Evolutionary conservation across 2,329 filamentous ascomycete species (phyloP), one percentile per base, ranked within the genome.

Genomic region (Cordyceps fumosorosea): DNA sequence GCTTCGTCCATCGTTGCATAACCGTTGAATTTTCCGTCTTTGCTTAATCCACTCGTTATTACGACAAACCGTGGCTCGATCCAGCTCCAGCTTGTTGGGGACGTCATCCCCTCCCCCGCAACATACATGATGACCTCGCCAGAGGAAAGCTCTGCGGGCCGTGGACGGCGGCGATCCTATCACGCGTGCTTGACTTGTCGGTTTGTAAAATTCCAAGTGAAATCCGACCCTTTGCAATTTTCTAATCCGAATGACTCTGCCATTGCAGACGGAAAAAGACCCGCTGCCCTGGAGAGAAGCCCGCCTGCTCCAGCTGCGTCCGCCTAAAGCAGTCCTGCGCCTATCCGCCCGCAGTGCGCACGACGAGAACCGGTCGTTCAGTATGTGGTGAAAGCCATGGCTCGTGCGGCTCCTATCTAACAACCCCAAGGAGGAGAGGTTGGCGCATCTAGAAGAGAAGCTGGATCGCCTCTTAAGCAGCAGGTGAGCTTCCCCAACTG

Each of bases 391-490:
- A 48, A 52, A 22, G 42, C 51, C 20, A 60, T 54, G 16, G n/a
- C 24, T 55, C 29, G 14, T 29, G 51, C 58, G 37, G 51, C 58
- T 54, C 58, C 58, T 20, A 44, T 62, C 55, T 40, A 44, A 48
- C 57, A 53, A 52, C 34, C 48, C 58, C 56, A 65, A 82, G 80
- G 78, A 80, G 65, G 80, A 82, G 67, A 74, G 80, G 65, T 71
- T 82, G n/a, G 78, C 78, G 16, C 76, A 78, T 56, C 66, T 82
- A 47, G 80, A 82, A 70, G 79, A 81, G 69, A 82, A 82, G 67
- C 74, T 82, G 53, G 79, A 82, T 69, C 76, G 78, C 63, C 72
- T 82, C 59, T 69, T 82, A 22, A 80, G 72, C 54, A 78, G 78
- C 60, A 75, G 70, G 68, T 67, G 20, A 3, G 61, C 24, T 26